A percentile compares a stretch with the other conserved stretches of the same genome.
These are phyloP conservation scores for Penicillium dipodomyicola DNA, from an alignment of 495 filamentous ascomycete species.

Conservation along the genomic window DNA sequence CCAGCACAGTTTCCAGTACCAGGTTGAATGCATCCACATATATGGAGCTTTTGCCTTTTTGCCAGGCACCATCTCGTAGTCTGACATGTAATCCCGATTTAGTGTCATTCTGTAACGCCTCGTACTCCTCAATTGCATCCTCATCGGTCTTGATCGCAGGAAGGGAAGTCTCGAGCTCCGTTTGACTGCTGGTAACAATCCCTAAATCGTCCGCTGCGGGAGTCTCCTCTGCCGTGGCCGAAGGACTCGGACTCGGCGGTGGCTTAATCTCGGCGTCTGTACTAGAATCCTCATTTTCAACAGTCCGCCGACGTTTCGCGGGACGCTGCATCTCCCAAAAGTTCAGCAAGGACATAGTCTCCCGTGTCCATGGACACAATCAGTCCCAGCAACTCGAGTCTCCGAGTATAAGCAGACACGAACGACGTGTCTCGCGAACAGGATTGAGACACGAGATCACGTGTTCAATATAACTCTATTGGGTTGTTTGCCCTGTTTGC, in stretches of 20 bases:
- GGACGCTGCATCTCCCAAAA: conserved; percentile 44
- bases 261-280: conserved; percentile 13
- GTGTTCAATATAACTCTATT: conserved; percentile 26
- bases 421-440: conserved; percentile 22
- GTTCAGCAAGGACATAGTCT: conserved; percentile 43
- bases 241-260: conserved; percentile 22
- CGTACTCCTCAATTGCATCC: conserved; percentile 79
- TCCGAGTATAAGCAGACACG: conserved; percentile 7
- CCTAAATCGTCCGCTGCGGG: conserved; percentile 37
- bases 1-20: conserved; percentile 83
- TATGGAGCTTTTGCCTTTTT: conserved; percentile 73
- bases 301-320: conserved; percentile 36
- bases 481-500: conserved; percentile 33
- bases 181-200: conserved; percentile 42
- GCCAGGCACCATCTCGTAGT: conserved; percentile 56
- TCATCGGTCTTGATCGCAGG: conserved; percentile 64
- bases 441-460: conserved; percentile 38
- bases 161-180: conserved; percentile 75
- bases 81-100: conserved; percentile 44
- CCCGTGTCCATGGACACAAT: conserved; percentile 12
- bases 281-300: conserved; percentile 8
- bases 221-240: conserved; percentile 9
- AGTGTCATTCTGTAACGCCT: conserved; percentile 49
- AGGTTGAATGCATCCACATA: conserved; percentile 98
- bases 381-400: background rate